A percentile compares a stretch with the other conserved stretches of the same genome.
Evolutionary conservation across 2,329 filamentous ascomycete species (phyloP).

Genomic region (Clarireedia sp.): DNA sequence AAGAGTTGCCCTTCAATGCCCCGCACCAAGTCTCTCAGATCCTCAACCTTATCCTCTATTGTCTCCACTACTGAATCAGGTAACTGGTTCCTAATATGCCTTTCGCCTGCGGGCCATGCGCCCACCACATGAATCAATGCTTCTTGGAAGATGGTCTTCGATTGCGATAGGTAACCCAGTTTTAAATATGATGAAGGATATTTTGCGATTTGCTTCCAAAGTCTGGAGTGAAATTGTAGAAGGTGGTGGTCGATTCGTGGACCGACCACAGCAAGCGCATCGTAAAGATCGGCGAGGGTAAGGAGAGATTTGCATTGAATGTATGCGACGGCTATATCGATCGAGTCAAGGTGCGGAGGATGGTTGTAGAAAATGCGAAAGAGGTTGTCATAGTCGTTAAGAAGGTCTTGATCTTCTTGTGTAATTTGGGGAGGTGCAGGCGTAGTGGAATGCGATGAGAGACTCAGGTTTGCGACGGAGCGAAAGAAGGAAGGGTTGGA

Average conservation of each 20-base stretch:
- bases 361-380: conserved; percentile 97
- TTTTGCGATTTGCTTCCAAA: conserved; percentile 96
- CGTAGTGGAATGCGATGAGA: conserved; percentile 42
- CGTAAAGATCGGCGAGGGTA: conserved; percentile 87
- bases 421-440: conserved; percentile 36
- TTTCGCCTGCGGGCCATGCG: conserved; percentile 78
- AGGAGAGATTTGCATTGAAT: conserved; percentile 89
- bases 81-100: conserved; percentile 63
- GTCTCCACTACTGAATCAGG: conserved; percentile 74
- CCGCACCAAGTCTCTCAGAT: conserved; percentile 74
- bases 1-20: conserved; percentile 77
- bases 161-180: conserved; percentile 77
- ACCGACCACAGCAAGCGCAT: conserved; percentile 79
- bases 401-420: conserved; percentile 61
- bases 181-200: conserved; percentile 90
- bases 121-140: conserved; percentile 90
- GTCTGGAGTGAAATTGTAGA: conserved; percentile 77
- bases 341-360: conserved; percentile 67
- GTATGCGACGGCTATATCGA: conserved; percentile 89
- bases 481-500: conserved; percentile 71
- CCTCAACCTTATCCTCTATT: conserved; percentile 91
- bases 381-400: conserved; percentile 91
- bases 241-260: conserved; percentile 90
- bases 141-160: conserved; percentile 76
- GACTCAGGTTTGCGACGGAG: conserved; percentile 71